Evolutionary conservation across 345 rosid genomes (phyloP).

Genomic region (Eucalyptus polyanthemos): DNA sequence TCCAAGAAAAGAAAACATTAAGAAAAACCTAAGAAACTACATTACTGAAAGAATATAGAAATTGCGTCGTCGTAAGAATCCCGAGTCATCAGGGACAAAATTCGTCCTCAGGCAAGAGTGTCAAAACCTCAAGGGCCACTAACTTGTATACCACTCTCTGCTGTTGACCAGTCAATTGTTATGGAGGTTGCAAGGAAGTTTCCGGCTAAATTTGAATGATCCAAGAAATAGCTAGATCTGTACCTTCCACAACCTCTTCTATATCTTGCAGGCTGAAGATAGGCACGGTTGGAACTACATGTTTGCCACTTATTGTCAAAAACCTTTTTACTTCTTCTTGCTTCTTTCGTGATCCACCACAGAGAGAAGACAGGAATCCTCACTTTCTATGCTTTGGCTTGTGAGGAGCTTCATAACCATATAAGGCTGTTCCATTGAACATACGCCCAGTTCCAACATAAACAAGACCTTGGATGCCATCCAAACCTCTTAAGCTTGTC

Average conservation of each 20-base stretch:
- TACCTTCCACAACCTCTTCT: conserved; percentile 94
- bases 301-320: conserved; percentile 73
- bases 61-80: background rate
- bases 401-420: conserved; percentile 91
- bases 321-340: conserved; percentile 35
- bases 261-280: conserved; percentile 87
- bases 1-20: background rate
- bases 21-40: background rate
- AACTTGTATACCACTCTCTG: background rate
- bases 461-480: conserved; percentile 97
- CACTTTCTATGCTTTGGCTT: conserved; percentile 77
- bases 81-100: background rate
- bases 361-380: conserved; percentile 66
- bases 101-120: background rate
- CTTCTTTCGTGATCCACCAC: conserved; percentile 77
- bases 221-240: background rate
- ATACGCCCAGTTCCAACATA: conserved; percentile 98
- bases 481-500: conserved; percentile 95
- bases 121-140: background rate
- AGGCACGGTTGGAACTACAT: conserved; percentile 79
- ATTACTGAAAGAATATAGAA: background rate
- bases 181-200: background rate
- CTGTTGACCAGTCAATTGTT: background rate
- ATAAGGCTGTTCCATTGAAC: conserved; percentile 86
- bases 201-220: background rate